These are phyloP conservation scores for Leccinum fibrillosum DNA, from an alignment of 768 basidiomycete species.

Conservation along the genomic window DNA sequence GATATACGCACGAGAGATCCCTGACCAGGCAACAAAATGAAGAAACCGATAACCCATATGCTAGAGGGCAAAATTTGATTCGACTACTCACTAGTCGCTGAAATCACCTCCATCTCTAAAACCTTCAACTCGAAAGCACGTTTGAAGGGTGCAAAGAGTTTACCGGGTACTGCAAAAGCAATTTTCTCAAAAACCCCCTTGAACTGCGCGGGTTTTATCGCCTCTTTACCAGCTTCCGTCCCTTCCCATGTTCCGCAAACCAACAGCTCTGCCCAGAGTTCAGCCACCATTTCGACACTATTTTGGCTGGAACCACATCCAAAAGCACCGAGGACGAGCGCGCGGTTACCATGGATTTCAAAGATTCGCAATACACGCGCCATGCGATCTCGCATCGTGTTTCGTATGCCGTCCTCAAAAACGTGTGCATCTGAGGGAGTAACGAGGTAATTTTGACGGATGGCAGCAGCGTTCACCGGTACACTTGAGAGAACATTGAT, in stretches of 20 bases:
- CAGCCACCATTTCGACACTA: constrained; percentile 38
- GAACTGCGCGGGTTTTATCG: constrained; percentile 32
- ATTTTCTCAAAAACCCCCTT: constrained; percentile 40
- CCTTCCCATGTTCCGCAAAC: constrained; percentile 32
- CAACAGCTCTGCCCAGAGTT: constrained; percentile 46
- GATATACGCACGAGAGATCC: neutral
- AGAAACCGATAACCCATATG: neutral
- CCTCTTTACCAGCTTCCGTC: constrained; percentile 16
- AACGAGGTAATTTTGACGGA: constrained; percentile 37
- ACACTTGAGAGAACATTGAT: constrained; percentile 41
- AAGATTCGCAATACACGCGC: constrained; percentile 43
- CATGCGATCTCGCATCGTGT: constrained; percentile 48
- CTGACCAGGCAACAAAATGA: neutral
- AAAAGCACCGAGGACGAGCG: constrained; percentile 43
- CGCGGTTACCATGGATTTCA: constrained; percentile 37
- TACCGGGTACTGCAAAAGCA: constrained; percentile 42
- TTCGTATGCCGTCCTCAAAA: constrained; percentile 38
- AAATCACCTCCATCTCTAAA: constrained; percentile 35
- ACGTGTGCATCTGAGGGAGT: constrained; percentile 32
- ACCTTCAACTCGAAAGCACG: constrained; percentile 39
- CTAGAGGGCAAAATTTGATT: neutral
- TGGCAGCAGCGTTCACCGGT: constrained; percentile 42
- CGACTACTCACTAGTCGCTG: constrained; percentile 25
- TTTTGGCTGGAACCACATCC: constrained; percentile 44
- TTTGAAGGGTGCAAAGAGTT: constrained; percentile 35